These are phyloP conservation scores for Obba rivulosa DNA, from an alignment of 768 basidiomycete genomes.

Conservation along the genomic window DNA sequence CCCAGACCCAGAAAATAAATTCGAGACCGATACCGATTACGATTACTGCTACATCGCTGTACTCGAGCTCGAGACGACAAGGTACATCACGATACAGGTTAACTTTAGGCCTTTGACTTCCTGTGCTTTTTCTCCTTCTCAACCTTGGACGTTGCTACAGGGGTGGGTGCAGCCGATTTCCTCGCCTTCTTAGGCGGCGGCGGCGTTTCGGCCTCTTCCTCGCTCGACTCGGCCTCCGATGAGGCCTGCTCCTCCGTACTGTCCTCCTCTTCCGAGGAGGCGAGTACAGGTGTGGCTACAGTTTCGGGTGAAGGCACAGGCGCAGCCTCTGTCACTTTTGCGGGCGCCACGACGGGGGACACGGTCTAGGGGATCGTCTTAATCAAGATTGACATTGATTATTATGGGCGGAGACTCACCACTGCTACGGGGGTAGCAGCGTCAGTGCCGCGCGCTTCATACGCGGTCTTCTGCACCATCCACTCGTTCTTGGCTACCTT, in stretches of 20 bases:
- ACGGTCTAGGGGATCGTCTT: constrained; percentile 2
- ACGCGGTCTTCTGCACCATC: constrained; percentile 56
- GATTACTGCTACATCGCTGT: no score
- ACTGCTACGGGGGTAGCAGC: constrained; percentile 41
- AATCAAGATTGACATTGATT: not conserved
- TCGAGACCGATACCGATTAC: no score
- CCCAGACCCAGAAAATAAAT: no score
- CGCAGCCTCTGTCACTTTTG: constrained; percentile 1
- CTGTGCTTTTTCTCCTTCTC: constrained; percentile 41
- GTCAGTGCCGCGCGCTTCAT: constrained; percentile 51
- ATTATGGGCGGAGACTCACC: not conserved
- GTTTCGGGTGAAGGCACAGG: not conserved
- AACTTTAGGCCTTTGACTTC: constrained; percentile 28
- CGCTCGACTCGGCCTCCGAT: constrained; percentile 20
- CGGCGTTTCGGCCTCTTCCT: constrained; percentile 29
- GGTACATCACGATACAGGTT: not conserved
- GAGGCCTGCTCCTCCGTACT: constrained; percentile 27
- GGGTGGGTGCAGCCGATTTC: constrained; percentile 9
- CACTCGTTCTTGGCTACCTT: constrained; percentile 59
- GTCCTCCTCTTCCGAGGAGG: no score
- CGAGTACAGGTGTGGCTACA: no score
- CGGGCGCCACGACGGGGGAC: constrained; percentile 3
- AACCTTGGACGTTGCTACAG: constrained; percentile 30
- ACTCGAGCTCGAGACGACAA: no score
- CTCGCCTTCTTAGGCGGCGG: constrained; percentile 23